These are phyloP conservation scores for Suillus discolor DNA, from an alignment of 768 basidiomycete species.

Conservation along the genomic window DNA sequence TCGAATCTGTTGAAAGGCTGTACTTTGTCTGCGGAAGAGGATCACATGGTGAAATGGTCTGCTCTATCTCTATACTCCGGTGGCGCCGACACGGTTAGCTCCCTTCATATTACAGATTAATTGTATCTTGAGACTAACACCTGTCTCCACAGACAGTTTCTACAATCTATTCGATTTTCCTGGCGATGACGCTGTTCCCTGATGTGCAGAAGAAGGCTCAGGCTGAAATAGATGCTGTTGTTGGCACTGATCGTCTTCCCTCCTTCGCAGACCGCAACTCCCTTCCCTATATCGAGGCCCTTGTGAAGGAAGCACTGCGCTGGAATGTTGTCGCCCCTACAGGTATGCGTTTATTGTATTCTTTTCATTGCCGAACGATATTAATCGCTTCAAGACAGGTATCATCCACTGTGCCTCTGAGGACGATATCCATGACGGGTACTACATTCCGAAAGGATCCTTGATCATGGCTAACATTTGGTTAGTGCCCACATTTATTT, in stretches of 20 bases:
- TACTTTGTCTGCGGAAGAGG: conserved; percentile 6
- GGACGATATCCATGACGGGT: conserved; percentile 63
- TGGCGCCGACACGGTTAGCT: conserved; percentile 46
- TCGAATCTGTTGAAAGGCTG: conserved; percentile 48
- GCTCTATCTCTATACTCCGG: conserved; percentile 59
- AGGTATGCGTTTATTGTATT: conserved; percentile 46
- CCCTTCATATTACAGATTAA: background rate
- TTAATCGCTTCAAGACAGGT: conserved; percentile 8
- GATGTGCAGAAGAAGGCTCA: conserved; percentile 63
- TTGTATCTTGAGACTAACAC: conserved; percentile 3
- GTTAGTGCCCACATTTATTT: conserved; percentile 18
- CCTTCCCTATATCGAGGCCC: conserved; percentile 63
- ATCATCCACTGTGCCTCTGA: conserved; percentile 53
- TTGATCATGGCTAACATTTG: conserved; percentile 29
- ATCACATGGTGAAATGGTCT: conserved; percentile 8
- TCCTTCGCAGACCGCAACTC: conserved; percentile 57
- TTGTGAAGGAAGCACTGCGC: conserved; percentile 57
- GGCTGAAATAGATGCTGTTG: conserved; percentile 58
- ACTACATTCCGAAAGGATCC: conserved; percentile 55
- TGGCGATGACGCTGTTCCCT: conserved; percentile 61
- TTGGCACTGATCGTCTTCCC: conserved; percentile 63
- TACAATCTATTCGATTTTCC: conserved; percentile 59
- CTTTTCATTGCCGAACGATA: conserved; percentile 38
- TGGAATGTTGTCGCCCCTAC: conserved; percentile 44
- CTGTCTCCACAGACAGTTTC: conserved; percentile 54